Percentiles rank a stretch among this genome's conserved stretches.
phyloP scores from a whole-genome alignment of 352 stramenopile genomes.

The Phytopythium montanum region DNA sequence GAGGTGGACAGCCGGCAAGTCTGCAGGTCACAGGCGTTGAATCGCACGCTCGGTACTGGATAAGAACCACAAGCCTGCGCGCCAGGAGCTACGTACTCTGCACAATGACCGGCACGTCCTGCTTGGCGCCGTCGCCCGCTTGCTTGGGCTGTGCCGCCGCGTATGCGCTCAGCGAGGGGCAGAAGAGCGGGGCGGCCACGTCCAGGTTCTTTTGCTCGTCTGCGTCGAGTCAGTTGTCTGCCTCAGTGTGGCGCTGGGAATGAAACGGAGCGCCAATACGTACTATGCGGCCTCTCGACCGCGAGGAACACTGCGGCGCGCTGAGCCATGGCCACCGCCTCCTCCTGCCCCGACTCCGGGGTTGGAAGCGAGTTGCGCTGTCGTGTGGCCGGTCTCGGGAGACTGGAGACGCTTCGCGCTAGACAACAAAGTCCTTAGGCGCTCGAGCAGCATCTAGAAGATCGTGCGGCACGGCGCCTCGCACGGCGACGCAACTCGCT shows the following conservation, averaged over 20 bases:
- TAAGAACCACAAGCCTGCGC: no score
- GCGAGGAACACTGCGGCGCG: slow-evolving; percentile 44
- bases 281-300: slow-evolving; percentile 65
- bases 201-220: slow-evolving; percentile 59
- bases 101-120: slow-evolving; percentile 9
- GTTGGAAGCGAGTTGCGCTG: not conserved
- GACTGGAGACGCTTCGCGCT: slow-evolving; percentile 18
- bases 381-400: not conserved
- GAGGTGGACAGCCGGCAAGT: slow-evolving; percentile 20
- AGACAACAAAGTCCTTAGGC: slow-evolving; percentile 28
- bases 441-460: slow-evolving; percentile 55
- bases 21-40: not conserved
- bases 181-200: slow-evolving; percentile 30
- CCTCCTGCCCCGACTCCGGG: slow-evolving; percentile 22
- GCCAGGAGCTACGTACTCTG: not conserved
- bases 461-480: slow-evolving; percentile 45
- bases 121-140: slow-evolving; percentile 14
- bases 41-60: not conserved
- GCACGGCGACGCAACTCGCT: slow-evolving; percentile 49
- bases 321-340: slow-evolving; percentile 27
- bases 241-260: not conserved
- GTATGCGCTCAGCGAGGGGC: slow-evolving; percentile 35
- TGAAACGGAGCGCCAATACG: slow-evolving; percentile 9
- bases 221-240: slow-evolving; percentile 9
- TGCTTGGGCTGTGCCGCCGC: slow-evolving; percentile 12